Conservation (phyloP, 1,284 basidiomycete species). For the Microstroma glucosiphilum region DNA sequence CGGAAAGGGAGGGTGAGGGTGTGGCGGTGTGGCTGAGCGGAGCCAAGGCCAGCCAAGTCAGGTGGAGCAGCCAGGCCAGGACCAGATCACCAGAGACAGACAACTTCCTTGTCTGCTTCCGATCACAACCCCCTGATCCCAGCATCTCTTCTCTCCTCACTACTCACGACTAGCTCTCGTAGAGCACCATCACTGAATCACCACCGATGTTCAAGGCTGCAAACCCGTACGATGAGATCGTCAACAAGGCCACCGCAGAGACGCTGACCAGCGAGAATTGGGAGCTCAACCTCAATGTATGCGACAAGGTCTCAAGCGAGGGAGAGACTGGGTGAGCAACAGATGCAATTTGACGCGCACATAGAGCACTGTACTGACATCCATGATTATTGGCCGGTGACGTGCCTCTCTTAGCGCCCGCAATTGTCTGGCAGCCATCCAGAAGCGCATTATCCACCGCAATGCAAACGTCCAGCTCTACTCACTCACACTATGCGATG, state of each 20-base stretch:
- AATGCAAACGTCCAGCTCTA: slow-evolving; percentile 96
- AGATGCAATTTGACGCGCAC: not conserved
- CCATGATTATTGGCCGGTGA: not conserved
- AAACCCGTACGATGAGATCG: slow-evolving; percentile 88
- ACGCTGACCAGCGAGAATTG: slow-evolving; percentile 89
- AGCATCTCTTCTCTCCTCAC: too few species aligned
- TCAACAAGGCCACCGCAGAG: slow-evolving; percentile 90
- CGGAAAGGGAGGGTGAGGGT: too few species aligned
- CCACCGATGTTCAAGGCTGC: slow-evolving; percentile 47
- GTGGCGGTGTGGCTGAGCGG: too few species aligned
- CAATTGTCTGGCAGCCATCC: slow-evolving; percentile 72
- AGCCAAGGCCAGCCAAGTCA: too few species aligned
- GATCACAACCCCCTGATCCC: too few species aligned
- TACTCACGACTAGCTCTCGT: too few species aligned
- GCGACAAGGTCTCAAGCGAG: slow-evolving; percentile 89
- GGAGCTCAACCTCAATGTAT: slow-evolving; percentile 89
- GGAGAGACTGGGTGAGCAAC: slow-evolving; percentile 53
- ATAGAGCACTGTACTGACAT: not conserved
- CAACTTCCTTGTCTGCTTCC: too few species aligned
- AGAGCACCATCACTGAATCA: too few species aligned
- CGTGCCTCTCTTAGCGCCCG: slow-evolving; percentile 64
- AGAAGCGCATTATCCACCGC: slow-evolving; percentile 86
- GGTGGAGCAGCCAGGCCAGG: too few species aligned
- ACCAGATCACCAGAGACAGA: too few species aligned
- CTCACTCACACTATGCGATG: slow-evolving; percentile 59